These are phyloP conservation scores for Mycena epipterygia DNA, from an alignment of 768 basidiomycete genomes.

Conservation along the genomic window DNA sequence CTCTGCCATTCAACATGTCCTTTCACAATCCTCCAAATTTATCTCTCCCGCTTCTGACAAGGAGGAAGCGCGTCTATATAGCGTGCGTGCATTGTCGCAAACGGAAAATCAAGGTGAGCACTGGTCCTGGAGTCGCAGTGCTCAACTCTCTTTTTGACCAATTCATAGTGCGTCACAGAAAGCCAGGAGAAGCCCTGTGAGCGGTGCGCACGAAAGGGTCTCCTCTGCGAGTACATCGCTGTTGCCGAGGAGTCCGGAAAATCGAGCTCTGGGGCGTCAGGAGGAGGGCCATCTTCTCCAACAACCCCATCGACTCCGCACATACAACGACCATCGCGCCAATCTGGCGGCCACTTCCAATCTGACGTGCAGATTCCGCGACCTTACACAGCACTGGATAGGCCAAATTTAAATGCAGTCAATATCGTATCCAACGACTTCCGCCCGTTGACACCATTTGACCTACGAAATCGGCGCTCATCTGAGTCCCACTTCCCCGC, in stretches of 20 bases:
- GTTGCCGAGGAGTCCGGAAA: background rate
- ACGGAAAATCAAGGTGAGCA: constrained; percentile 9
- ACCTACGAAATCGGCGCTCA: no score
- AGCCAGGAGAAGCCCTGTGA: background rate
- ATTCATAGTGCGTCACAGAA: background rate
- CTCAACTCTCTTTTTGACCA: background rate
- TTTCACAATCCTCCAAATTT: background rate
- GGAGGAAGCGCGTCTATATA: background rate
- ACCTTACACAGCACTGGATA: background rate
- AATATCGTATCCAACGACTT: background rate
- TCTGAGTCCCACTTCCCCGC: no score
- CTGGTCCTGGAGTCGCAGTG: background rate
- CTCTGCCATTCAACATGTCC: background rate
- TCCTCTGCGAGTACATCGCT: background rate
- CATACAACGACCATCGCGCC: background rate
- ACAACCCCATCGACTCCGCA: background rate
- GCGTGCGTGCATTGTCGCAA: constrained; percentile 1
- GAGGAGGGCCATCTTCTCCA: background rate
- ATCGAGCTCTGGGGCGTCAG: background rate
- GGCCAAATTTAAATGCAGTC: no score
- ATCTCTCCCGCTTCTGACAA: background rate
- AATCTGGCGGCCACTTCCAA: no score
- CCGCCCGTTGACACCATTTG: background rate
- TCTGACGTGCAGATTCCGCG: no score
- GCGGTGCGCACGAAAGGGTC: background rate